Evolutionary conservation across 306 rosid genomes (phyloP).

Genomic region (Vigna nakashimae): DNA sequence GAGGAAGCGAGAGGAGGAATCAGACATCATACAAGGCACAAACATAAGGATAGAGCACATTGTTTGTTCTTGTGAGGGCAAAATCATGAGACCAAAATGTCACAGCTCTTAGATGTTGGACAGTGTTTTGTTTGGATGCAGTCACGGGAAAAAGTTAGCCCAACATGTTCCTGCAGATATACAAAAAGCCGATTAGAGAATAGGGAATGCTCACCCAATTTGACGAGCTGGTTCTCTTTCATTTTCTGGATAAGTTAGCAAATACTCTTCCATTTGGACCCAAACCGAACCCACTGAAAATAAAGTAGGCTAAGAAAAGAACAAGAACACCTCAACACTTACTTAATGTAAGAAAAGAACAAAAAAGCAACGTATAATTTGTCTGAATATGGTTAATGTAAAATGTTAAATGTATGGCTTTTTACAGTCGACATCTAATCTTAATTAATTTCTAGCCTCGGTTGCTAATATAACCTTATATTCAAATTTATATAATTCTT

Average conservation of each 20-base stretch:
- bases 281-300: neutral
- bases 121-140: neutral
- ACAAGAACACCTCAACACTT: too few species aligned
- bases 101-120: neutral
- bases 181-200: neutral
- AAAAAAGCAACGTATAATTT: too few species aligned
- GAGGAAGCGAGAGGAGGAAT: neutral
- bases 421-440: neutral
- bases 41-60: neutral
- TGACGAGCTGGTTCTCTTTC: neutral
- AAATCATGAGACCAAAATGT: constrained; percentile 4
- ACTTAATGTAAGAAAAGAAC: too few species aligned
- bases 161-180: neutral
- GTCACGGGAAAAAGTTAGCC: neutral
- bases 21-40: neutral
- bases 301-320: neutral
- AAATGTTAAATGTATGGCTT: neutral
- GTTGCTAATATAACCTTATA: neutral
- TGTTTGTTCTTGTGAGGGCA: constrained; percentile 13
- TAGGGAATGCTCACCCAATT: neutral
- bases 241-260: neutral
- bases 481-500: neutral
- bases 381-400: too few species aligned
- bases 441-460: neutral
- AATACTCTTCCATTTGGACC: neutral